Evolutionary conservation across 495 filamentous ascomycete genomes (phyloP), one percentile per base, ranked within the genome.

Genomic region (Collariella sp.): DNA sequence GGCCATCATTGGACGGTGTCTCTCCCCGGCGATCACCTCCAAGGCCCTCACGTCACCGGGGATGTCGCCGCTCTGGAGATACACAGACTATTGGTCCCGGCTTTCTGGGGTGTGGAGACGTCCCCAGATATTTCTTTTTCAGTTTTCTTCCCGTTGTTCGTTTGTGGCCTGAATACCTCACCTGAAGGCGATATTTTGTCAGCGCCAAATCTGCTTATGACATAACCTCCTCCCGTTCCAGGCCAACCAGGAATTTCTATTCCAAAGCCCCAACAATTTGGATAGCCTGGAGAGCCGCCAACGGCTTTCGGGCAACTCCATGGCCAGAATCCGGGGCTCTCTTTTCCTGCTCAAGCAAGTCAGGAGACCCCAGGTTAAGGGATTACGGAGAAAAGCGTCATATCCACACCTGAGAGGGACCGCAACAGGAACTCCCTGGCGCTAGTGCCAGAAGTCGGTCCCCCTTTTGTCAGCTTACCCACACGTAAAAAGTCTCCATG

Each of bases 401-500:
- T 50, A 18, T 41, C 48, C 48, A 50, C 48, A 38, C n/a, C n/a
- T 29, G 15, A 40, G 24, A 31, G 23, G 36, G 3, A 29, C 26
- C 34, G 13, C 18, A 31, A 20, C 15, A 22, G 47, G 47, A 50
- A 22, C 29, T 50, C 24, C 13, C 22, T 50, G n/a, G 16, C 36
- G 11, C 22, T 41, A 33, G 16, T 36, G 36, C n/a, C 7, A 23
- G 15, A 19, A 24, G 23, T 2, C 36, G 13, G 48, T 24, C 29
- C 54, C 48, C 42, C 34, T 44, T 56, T 56, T 56, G 47, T 47
- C 40, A 46, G 47, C 47, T 16, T 29, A 7, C 22, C 22, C n/a
- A 38, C 23, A 29, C 13, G 11, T 33, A 24, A 29, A 46, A 39
- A 7, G 31, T n/a, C 31, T 39, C 46, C 19, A 45, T 50, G 48